phyloP scores from a whole-genome alignment of 768 basidiomycete genomes.

The Boletus rubroflammeus region DNA sequence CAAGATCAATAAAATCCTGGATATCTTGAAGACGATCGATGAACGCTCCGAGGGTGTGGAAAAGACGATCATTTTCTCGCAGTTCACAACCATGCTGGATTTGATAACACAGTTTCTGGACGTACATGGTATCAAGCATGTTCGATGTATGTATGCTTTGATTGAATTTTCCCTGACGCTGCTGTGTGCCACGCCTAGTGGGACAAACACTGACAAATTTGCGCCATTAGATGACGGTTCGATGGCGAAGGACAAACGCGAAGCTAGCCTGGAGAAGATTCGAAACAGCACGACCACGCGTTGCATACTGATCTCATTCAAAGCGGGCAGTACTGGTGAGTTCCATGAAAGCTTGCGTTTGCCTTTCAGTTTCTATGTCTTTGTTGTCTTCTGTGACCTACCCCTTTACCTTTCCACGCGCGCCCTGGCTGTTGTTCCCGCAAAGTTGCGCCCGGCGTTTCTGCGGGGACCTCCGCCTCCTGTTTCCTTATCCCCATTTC shows the following conservation, averaged over 20 bases:
- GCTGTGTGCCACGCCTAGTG: background rate
- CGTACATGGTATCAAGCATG: slow-evolving; percentile 63
- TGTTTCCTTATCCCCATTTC: background rate
- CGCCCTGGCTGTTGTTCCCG: too few species aligned
- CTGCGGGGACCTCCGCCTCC: background rate
- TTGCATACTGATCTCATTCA: slow-evolving; percentile 94
- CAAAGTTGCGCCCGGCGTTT: background rate
- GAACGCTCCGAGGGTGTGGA: slow-evolving; percentile 55
- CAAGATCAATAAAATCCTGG: slow-evolving; percentile 81
- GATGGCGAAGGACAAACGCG: slow-evolving; percentile 75
- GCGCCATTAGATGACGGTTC: slow-evolving; percentile 73
- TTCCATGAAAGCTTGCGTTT: slow-evolving; percentile 2
- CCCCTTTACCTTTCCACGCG: background rate
- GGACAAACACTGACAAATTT: slow-evolving; percentile 3
- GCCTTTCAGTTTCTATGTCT: background rate
- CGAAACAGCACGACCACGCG: slow-evolving; percentile 51
- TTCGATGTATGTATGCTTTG: slow-evolving; percentile 67
- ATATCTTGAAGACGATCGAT: slow-evolving; percentile 65
- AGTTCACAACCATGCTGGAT: slow-evolving; percentile 86
- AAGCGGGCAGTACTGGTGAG: slow-evolving; percentile 89
- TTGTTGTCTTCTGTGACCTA: background rate
- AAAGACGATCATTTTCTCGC: slow-evolving; percentile 96
- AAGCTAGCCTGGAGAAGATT: slow-evolving; percentile 72
- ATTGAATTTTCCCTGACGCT: background rate
- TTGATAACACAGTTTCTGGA: slow-evolving; percentile 82